Evolutionary conservation across 257 asterid genomes (phyloP).

Genomic region (Eucommia ulmoides): DNA sequence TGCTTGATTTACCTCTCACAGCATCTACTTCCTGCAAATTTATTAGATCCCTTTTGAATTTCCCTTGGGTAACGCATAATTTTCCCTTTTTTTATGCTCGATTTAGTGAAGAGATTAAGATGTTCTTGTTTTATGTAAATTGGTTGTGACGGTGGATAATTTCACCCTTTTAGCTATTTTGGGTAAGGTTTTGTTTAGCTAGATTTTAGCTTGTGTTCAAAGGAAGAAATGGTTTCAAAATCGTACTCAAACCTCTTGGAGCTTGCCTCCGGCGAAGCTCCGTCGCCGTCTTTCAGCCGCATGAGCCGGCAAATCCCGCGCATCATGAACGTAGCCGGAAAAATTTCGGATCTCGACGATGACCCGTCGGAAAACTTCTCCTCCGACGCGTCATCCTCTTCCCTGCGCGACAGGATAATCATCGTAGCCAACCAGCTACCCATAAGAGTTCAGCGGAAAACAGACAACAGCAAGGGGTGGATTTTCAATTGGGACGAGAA

Average conservation of each 20-base stretch:
- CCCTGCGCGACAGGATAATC: slow-evolving; percentile 58
- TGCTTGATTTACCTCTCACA: slow-evolving; percentile 25
- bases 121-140: slow-evolving; percentile 2
- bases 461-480: slow-evolving; percentile 45
- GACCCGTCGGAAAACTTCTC: slow-evolving; percentile 45
- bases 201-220: slow-evolving; percentile 6
- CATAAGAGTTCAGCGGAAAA: slow-evolving; percentile 49
- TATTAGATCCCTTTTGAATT: slow-evolving; percentile 18
- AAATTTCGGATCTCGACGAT: slow-evolving; percentile 71
- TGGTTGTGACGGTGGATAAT: background rate
- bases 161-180: slow-evolving; percentile 2
- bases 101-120: background rate
- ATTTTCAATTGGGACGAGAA: slow-evolving; percentile 75
- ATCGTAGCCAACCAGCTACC: slow-evolving; percentile 88
- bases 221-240: slow-evolving; percentile 57
- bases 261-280: slow-evolving; percentile 81
- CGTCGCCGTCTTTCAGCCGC: slow-evolving; percentile 48
- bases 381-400: slow-evolving; percentile 64
- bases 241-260: slow-evolving; percentile 78
- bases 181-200: slow-evolving; percentile 3
- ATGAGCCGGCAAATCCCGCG: slow-evolving; percentile 67
- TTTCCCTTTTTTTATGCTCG: slow-evolving; percentile 12
- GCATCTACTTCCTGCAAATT: slow-evolving; percentile 16
- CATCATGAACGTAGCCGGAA: slow-evolving; percentile 74
- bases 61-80: slow-evolving; percentile 7